A percentile compares a stretch with the other conserved stretches of the same genome.
Evolutionary conservation across 2,329 filamentous ascomycete genomes (phyloP).

Genomic region (Fusarium coffeatum): DNA sequence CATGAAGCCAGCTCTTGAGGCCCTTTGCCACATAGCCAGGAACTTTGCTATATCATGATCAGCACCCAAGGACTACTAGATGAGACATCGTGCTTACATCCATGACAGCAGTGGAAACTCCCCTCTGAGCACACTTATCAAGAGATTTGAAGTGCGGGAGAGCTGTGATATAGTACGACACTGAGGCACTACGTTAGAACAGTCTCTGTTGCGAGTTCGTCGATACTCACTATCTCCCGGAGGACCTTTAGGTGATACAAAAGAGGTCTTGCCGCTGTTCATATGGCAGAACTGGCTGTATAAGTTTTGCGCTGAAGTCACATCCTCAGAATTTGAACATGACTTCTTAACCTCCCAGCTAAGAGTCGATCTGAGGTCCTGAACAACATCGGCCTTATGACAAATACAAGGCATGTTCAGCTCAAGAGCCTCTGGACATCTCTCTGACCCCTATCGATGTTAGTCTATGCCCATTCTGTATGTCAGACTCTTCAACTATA

Average conservation of each 20-base stretch:
- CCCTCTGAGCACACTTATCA: conserved; percentile 58
- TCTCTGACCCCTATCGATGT: conserved; percentile 27
- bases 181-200: conserved; percentile 42
- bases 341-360: conserved; percentile 56
- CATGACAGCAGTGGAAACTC: conserved; percentile 56
- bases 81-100: conserved; percentile 48
- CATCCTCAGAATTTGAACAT: conserved; percentile 60
- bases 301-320: conserved; percentile 62
- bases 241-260: conserved; percentile 59
- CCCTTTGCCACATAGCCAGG: conserved; percentile 57
- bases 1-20: conserved; percentile 65
- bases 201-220: accelerated
- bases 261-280: conserved; percentile 60
- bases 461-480: neutral
- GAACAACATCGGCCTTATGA: conserved; percentile 61
- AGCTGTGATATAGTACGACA: conserved; percentile 67
- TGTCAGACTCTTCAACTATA: conserved; percentile 18
- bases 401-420: conserved; percentile 65
- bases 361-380: conserved; percentile 56
- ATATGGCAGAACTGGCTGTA: conserved; percentile 65
- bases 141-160: conserved; percentile 60
- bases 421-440: conserved; percentile 55
- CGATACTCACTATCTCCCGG: conserved; percentile 62
- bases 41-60: conserved; percentile 44
- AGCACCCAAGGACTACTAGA: neutral